Evolutionary conservation across 495 filamentous ascomycete species (phyloP).

Genomic region (Penicillium alfredii): DNA sequence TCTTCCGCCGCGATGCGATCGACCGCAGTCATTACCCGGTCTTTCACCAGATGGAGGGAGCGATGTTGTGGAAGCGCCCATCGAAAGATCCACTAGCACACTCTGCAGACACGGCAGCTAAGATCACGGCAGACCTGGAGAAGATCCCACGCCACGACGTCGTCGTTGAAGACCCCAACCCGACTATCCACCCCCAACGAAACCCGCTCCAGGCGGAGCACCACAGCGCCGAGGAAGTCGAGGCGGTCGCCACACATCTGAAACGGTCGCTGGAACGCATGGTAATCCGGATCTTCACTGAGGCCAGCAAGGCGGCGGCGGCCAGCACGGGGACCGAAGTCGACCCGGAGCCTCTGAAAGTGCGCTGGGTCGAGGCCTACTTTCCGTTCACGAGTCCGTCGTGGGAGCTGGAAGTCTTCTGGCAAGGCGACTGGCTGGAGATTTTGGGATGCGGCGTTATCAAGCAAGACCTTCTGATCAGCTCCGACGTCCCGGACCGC

Average conservation of each 20-base stretch:
- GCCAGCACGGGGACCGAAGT: slow-evolving; percentile 41
- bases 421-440: slow-evolving; percentile 92
- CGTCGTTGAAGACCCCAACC: slow-evolving; percentile 77
- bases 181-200: slow-evolving; percentile 66
- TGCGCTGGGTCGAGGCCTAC: slow-evolving; percentile 95
- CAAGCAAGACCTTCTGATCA: slow-evolving; percentile 68
- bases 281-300: slow-evolving; percentile 81
- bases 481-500: slow-evolving; percentile 67
- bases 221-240: slow-evolving; percentile 69
- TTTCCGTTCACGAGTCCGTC: slow-evolving; percentile 92
- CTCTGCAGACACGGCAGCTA: slow-evolving; percentile 30
- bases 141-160: slow-evolving; percentile 64
- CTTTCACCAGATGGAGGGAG: slow-evolving; percentile 99
- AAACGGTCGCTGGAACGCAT: slow-evolving; percentile 85
- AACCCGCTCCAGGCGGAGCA: slow-evolving; percentile 75
- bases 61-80: slow-evolving; percentile 78
- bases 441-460: slow-evolving; percentile 90
- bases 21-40: slow-evolving; percentile 92
- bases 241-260: slow-evolving; percentile 77
- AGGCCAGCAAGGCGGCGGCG: slow-evolving; percentile 62
- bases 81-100: slow-evolving; percentile 51
- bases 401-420: slow-evolving; percentile 95
- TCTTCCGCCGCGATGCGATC: slow-evolving; percentile 91
- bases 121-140: slow-evolving; percentile 58
- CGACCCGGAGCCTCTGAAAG: slow-evolving; percentile 61